A percentile compares a stretch with the other conserved stretches of the same genome.
Evolutionary conservation across 2,329 filamentous ascomycete species (phyloP).

Genomic region (Claviceps purpurea): DNA sequence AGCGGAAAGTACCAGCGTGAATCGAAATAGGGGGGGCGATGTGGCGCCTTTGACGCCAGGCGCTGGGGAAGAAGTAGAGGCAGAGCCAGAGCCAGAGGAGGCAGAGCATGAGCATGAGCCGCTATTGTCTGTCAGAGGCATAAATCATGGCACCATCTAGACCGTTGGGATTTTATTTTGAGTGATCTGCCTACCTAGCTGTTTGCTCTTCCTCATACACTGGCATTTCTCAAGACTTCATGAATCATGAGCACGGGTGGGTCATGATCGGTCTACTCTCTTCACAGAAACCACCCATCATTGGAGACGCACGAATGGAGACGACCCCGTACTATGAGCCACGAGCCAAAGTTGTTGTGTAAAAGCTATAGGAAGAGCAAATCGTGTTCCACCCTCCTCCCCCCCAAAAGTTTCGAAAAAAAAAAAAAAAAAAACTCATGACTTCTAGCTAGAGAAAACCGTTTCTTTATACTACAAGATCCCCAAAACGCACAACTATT

Average conservation of each 20-base stretch:
- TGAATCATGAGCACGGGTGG: too few species aligned
- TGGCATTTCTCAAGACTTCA: too few species aligned
- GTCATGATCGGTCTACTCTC: too few species aligned
- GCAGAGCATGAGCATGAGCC: conserved; percentile 5
- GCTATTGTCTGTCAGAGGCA: neutral
- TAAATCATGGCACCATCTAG: too few species aligned
- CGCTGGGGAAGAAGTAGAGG: neutral
- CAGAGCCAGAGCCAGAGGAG: neutral
- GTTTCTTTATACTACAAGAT: neutral
- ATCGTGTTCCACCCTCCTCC: too few species aligned
- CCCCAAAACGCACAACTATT: neutral
- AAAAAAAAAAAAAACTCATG: neutral
- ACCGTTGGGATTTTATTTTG: neutral
- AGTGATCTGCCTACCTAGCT: too few species aligned
- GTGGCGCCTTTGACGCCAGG: neutral
- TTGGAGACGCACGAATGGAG: too few species aligned
- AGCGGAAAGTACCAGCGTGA: neutral
- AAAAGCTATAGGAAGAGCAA: neutral
- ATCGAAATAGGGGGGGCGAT: neutral
- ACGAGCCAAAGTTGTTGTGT: too few species aligned
- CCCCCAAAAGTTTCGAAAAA: too few species aligned
- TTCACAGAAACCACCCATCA: too few species aligned
- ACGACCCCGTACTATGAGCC: too few species aligned
- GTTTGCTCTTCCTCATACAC: too few species aligned
- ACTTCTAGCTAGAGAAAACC: neutral